Conservation (phyloP, 2,329 filamentous ascomycete genomes). For the Ophiocordyceps unilateralis region DNA sequence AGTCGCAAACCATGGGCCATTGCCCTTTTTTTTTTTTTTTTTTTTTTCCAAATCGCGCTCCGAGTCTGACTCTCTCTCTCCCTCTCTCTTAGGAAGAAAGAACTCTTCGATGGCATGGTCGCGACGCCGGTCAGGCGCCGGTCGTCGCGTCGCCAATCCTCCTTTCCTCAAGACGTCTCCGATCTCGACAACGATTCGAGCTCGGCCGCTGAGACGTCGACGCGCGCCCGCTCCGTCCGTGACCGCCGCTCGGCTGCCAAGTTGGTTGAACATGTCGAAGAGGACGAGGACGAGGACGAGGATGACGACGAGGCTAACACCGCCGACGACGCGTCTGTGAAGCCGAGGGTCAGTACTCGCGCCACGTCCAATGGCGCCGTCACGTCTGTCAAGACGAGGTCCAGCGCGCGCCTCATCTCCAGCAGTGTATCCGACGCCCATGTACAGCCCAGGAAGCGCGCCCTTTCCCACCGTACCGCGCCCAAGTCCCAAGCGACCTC, state of each 20-base stretch:
- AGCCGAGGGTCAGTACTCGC: not conserved
- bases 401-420: too few relatives aligned
- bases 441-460: not conserved
- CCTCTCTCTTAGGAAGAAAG: constrained; percentile 31
- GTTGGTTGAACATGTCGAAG: constrained; percentile 17
- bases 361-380: not conserved
- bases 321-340: not conserved
- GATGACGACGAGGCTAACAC: too few relatives aligned
- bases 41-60: too few relatives aligned
- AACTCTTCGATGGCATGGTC: constrained; percentile 43
- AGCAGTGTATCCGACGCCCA: not conserved
- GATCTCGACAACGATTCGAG: constrained; percentile 33
- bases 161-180: constrained; percentile 23
- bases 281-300: constrained; percentile 30
- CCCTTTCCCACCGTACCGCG: not conserved
- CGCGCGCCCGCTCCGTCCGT: constrained; percentile 19
- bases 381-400: not conserved
- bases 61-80: not conserved
- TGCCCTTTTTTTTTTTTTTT: too few relatives aligned
- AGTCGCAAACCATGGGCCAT: too few relatives aligned
- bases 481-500: not conserved
- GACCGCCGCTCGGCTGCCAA: constrained; percentile 27
- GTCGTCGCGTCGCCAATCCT: constrained; percentile 31
- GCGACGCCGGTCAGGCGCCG: constrained; percentile 31
- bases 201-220: constrained; percentile 24